Conservation (phyloP, 768 basidiomycete species). For the Boletus rubescentipes region DNA sequence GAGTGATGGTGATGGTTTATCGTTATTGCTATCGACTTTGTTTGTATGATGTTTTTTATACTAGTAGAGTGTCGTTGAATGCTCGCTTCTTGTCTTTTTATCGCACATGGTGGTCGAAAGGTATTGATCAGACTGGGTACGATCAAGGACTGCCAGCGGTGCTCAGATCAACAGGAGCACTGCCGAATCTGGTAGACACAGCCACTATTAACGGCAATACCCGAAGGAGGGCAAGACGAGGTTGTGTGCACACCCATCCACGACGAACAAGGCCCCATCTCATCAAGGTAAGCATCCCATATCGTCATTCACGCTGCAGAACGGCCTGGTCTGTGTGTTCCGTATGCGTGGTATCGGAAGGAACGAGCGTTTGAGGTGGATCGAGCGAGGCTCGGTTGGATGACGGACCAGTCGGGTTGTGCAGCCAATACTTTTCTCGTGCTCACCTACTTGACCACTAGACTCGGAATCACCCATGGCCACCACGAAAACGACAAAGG, state of each 20-base stretch:
- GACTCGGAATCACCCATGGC: conserved; percentile 48
- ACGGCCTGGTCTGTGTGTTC: neutral
- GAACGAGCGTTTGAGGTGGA: conserved; percentile 19
- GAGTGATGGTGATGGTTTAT: conserved; percentile 16
- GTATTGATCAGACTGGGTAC: too few relatives aligned
- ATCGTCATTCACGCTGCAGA: neutral
- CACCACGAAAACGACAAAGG: conserved; percentile 66
- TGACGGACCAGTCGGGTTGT: conserved; percentile 5
- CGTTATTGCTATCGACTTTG: conserved; percentile 21
- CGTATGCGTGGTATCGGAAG: neutral
- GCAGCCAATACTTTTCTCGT: neutral
- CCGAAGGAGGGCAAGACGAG: conserved; percentile 12
- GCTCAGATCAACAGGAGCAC: neutral
- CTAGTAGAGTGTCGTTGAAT: too few relatives aligned
- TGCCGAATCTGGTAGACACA: conserved; percentile 8
- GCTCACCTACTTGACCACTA: conserved; percentile 7
- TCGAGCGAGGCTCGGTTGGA: conserved; percentile 18
- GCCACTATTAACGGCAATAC: conserved; percentile 25
- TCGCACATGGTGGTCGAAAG: too few relatives aligned
- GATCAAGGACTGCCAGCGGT: too few relatives aligned
- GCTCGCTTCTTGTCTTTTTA: too few relatives aligned
- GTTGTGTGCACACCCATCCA: conserved; percentile 4
- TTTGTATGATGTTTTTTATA: conserved; percentile 2
- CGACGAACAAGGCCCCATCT: conserved; percentile 28
- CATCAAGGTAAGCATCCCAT: conserved; percentile 27